Conservation (phyloP, 768 basidiomycete genomes). For the Nidula microcarpa region DNA sequence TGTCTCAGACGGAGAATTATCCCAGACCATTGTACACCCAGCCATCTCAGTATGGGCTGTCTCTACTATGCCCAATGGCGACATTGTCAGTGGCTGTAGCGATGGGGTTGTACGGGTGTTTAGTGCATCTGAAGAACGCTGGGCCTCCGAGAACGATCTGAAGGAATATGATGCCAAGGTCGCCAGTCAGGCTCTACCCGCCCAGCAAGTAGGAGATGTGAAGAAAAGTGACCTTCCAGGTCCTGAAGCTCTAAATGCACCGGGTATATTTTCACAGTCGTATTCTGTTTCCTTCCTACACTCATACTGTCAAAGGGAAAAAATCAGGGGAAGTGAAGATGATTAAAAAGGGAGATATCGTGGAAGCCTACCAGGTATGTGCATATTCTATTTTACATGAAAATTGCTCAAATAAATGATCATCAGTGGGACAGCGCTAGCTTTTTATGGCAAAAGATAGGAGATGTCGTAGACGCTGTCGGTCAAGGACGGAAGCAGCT, state of each 20-base stretch:
- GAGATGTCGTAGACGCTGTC: slow-evolving; percentile 94
- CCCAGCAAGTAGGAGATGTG: slow-evolving; percentile 89
- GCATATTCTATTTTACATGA: background rate
- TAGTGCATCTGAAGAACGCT: slow-evolving; percentile 67
- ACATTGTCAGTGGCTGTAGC: slow-evolving; percentile 89
- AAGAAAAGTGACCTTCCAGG: slow-evolving; percentile 90
- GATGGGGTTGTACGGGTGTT: slow-evolving; percentile 89
- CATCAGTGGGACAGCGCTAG: slow-evolving; percentile 75
- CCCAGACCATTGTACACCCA: slow-evolving; percentile 88
- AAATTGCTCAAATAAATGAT: slow-evolving; percentile 1
- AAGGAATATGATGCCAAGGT: slow-evolving; percentile 75
- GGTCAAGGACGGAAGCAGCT: slow-evolving; percentile 87
- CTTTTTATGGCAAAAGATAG: slow-evolving; percentile 86
- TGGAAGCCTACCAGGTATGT: slow-evolving; percentile 86
- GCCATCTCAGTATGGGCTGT: slow-evolving; percentile 98
- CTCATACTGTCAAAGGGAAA: slow-evolving; percentile 50
- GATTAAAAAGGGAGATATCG: slow-evolving; percentile 73
- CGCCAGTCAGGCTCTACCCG: slow-evolving; percentile 73
- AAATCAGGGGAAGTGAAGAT: slow-evolving; percentile 94
- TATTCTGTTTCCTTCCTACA: background rate
- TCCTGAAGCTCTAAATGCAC: slow-evolving; percentile 67
- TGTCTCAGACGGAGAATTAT: slow-evolving; percentile 74
- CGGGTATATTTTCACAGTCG: slow-evolving; percentile 48
- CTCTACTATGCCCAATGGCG: slow-evolving; percentile 81
- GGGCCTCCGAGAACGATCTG: slow-evolving; percentile 61